Percentiles rank a stretch among this genome's conserved stretches.
phyloP scores from a whole-genome alignment of 2,329 filamentous ascomycete species.

The Trichoderma arundinaceum region DNA sequence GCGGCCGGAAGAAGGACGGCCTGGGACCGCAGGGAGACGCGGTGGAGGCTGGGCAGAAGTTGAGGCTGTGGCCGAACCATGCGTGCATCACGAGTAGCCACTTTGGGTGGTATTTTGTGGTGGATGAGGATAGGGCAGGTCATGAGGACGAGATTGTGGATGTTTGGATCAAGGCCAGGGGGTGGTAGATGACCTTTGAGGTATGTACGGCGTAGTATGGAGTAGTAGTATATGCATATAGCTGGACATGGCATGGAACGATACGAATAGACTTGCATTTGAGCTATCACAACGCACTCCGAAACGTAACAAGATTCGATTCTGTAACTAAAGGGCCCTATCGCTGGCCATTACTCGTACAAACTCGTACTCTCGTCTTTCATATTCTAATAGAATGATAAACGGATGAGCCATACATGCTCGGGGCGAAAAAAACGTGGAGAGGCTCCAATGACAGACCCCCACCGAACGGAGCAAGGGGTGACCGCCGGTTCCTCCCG shows the following conservation, averaged over 20 bases:
- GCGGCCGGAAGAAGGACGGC: slow-evolving; percentile 39
- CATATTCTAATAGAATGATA: no score
- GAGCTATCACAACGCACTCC: no score
- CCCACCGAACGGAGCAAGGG: slow-evolving; percentile 25
- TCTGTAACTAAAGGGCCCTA: no score
- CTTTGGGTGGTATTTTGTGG: slow-evolving; percentile 75
- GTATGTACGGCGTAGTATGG: not conserved
- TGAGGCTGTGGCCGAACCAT: slow-evolving; percentile 80
- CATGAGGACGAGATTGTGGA: slow-evolving; percentile 70
- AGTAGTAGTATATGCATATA: no score
- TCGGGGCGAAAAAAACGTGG: no score
- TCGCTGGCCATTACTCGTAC: no score
- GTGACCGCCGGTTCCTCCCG: not conserved
- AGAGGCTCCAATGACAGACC: not conserved
- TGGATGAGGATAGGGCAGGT: slow-evolving; percentile 64
- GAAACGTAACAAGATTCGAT: no score
- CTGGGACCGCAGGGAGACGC: slow-evolving; percentile 38
- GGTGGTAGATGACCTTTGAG: slow-evolving; percentile 35
- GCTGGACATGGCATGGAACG: no score
- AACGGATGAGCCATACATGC: no score
- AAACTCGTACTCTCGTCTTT: no score
- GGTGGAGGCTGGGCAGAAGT: slow-evolving; percentile 65
- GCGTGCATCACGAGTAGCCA: slow-evolving; percentile 76
- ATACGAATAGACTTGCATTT: no score
- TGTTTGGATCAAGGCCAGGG: slow-evolving; percentile 61